A percentile compares a stretch with the other conserved stretches of the same genome.
Evolutionary conservation across 495 filamentous ascomycete species (phyloP).

Genomic region (Articulospora tetracladia): DNA sequence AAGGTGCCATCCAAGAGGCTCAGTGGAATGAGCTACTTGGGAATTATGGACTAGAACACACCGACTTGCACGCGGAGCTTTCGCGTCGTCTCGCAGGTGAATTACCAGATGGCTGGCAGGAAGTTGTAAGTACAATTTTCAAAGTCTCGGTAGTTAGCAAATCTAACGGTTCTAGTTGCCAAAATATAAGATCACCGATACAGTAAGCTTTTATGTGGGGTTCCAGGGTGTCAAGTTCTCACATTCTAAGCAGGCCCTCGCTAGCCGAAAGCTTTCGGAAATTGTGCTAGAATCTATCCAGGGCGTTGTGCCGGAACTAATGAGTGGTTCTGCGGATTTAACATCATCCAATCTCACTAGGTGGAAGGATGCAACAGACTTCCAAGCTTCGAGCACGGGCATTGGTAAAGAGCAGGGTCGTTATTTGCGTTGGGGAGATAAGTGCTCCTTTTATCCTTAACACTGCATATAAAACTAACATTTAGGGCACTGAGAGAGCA

Average conservation of each 20-base stretch:
- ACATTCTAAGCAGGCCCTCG: slow-evolving; percentile 34
- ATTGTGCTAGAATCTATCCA: slow-evolving; percentile 48
- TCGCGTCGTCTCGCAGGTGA: not conserved
- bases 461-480: no score
- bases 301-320: slow-evolving; percentile 41
- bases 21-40: slow-evolving; percentile 43
- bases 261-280: slow-evolving; percentile 45
- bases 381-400: slow-evolving; percentile 33
- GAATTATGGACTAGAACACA: slow-evolving; percentile 37
- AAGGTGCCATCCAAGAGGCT: slow-evolving; percentile 34
- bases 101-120: not conserved
- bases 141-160: no score
- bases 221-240: slow-evolving; percentile 17
- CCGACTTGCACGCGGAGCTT: slow-evolving; percentile 39
- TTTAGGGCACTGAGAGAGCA: slow-evolving; percentile 52
- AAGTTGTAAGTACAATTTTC: slow-evolving; percentile 1
- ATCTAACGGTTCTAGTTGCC: no score
- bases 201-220: no score
- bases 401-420: slow-evolving; percentile 34
- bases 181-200: no score
- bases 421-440: slow-evolving; percentile 50
- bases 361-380: slow-evolving; percentile 50
- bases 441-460: no score
- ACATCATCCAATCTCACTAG: slow-evolving; percentile 50
- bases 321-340: slow-evolving; percentile 58